Conservation (phyloP, 768 basidiomycete species). For the Boletus rubescentipes region DNA sequence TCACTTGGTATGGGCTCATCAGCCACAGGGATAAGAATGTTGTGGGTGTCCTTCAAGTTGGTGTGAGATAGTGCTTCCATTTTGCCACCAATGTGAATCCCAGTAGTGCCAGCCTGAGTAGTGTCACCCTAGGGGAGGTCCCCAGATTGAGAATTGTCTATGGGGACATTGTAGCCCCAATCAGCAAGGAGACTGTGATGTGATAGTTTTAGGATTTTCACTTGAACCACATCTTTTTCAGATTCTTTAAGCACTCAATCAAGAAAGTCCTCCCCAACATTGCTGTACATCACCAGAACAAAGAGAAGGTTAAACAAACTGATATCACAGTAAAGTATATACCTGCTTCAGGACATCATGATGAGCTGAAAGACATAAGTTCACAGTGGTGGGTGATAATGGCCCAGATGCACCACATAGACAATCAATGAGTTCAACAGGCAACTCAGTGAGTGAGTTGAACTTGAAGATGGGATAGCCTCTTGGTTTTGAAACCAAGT, state of each 20-base stretch:
- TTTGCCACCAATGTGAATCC: too few species aligned
- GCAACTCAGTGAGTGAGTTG: background rate
- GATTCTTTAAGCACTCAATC: background rate
- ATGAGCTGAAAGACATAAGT: background rate
- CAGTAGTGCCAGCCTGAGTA: too few species aligned
- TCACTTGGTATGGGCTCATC: background rate
- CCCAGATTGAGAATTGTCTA: too few species aligned
- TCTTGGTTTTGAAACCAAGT: background rate
- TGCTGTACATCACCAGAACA: background rate
- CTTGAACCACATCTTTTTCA: background rate
- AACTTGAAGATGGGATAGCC: background rate
- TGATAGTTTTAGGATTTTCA: background rate
- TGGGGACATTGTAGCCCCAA: background rate
- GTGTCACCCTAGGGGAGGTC: too few species aligned
- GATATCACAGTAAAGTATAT: background rate
- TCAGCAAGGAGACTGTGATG: background rate
- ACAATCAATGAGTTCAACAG: background rate
- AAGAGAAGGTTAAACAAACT: too few species aligned
- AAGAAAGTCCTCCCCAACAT: background rate
- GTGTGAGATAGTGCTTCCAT: too few species aligned
- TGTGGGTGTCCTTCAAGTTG: too few species aligned
- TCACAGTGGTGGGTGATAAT: too few species aligned
- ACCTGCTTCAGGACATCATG: background rate
- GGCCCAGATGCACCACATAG: background rate
- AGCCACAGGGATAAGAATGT: background rate